Evolutionary conservation across 1,284 basidiomycete genomes (phyloP), one percentile per base, ranked within the genome.

Genomic region (Trichosporon coremiiforme): DNA sequence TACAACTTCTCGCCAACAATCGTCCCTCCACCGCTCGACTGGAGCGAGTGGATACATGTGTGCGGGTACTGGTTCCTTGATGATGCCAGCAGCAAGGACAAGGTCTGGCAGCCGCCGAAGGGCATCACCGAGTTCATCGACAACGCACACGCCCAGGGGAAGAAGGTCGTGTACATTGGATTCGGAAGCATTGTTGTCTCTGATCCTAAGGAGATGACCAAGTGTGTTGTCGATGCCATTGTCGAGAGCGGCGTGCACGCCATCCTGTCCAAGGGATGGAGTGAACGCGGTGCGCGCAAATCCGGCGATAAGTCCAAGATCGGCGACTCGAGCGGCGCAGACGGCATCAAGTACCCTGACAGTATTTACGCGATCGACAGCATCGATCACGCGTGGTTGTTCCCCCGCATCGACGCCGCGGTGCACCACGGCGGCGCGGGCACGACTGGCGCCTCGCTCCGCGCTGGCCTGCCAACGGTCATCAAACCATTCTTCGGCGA

Each of bases 101-200:
- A 90, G 84, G 92, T 92, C 82, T 98, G 95, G 95, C 85, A 87
- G 7, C 91, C 95, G 12, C 93, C 95, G 0, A 80, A 87, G 7
- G 91, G 90, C 55, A 86, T 99, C 8, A 84, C 93, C 1, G 82
- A 88, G 45, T 99, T 98, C 79, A 93, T 99, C 69, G 88, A 91
- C 67, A 85, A 85, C 36, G 93, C 95, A 5, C 90, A 89, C 75
- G 85, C 86, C 41, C 83, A 85, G 22, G 88, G 88, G 70, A 93
- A 93, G 87, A 98, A 96, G 85, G 87, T 99, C 35, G 94, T 98
- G 5, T 99, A 98, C 84, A 95, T 99, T 75, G 96, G 96, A 31
- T 99, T 98, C 80, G 96, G 96, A n/a, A 97, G 94, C 71, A 96
- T 98, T 72, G 94, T 99, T 65, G 95, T 99, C 22, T 91, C 94